phyloP scores from a whole-genome alignment of 2,329 filamentous ascomycete species.

The Colletotrichum spaethianum region DNA sequence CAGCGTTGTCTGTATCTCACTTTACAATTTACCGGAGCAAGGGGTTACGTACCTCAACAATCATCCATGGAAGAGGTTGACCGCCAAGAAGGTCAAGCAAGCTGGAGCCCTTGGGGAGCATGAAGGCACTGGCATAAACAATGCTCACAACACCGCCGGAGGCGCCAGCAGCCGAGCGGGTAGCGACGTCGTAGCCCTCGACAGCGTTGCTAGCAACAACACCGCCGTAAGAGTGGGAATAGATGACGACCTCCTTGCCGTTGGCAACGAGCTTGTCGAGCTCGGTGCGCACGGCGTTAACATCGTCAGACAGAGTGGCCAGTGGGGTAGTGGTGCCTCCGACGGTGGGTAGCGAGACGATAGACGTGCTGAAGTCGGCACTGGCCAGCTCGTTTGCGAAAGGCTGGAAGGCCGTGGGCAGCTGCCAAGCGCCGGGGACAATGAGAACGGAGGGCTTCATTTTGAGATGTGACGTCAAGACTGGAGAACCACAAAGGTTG shows the following conservation, averaged over 20 bases:
- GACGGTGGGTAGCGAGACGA: slow-evolving; percentile 51
- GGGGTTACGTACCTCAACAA: slow-evolving; percentile 42
- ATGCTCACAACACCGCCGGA: slow-evolving; percentile 55
- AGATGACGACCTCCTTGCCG: slow-evolving; percentile 58
- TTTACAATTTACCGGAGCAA: slow-evolving; percentile 23
- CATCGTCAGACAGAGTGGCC: slow-evolving; percentile 50
- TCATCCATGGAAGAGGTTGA: slow-evolving; percentile 48
- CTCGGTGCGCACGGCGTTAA: slow-evolving; percentile 47
- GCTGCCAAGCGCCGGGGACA: slow-evolving; percentile 57
- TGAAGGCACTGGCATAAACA: slow-evolving; percentile 53
- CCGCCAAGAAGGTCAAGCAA: slow-evolving; percentile 46
- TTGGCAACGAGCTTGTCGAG: slow-evolving; percentile 49
- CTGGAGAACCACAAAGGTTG: background rate
- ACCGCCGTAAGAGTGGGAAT: slow-evolving; percentile 61
- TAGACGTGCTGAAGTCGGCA: slow-evolving; percentile 45
- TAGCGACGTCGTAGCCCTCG: slow-evolving; percentile 51
- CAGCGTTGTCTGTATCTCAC: slow-evolving; percentile 35
- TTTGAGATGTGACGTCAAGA: background rate
- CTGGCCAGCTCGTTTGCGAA: slow-evolving; percentile 31
- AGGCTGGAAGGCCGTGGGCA: slow-evolving; percentile 48
- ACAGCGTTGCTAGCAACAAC: slow-evolving; percentile 56
- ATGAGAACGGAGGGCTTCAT: slow-evolving; percentile 52
- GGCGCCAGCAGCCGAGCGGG: slow-evolving; percentile 49
- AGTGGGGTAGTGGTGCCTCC: slow-evolving; percentile 47
- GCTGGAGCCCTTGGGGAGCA: slow-evolving; percentile 47